A percentile compares a stretch with the other conserved stretches of the same genome.
These are phyloP conservation scores for sorghum (Sorghum bicolor) DNA, from an alignment of 176 grass and related monocot species.

Conservation along the genomic window Sorghum_bicolor_NCBIv3 NC_012873.2:61019501-61020000, in stretches of 20 bases:
- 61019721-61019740: too few species aligned
- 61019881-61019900: neutral
- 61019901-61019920: neutral
- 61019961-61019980: neutral
- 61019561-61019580: neutral
- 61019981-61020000: neutral
- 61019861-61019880: neutral
- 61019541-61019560: neutral
- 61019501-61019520: slow-evolving; percentile 44
- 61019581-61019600: slow-evolving; percentile 9
- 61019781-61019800: neutral
- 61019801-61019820: neutral
- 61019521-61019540: slow-evolving; percentile 46
- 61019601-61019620: neutral
- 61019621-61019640: neutral
- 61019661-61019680: neutral
- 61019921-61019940: neutral
- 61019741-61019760: too few species aligned
- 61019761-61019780: too few species aligned
- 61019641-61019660: neutral
- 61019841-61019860: neutral
- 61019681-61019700: neutral
- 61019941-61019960: neutral
- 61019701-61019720: neutral
- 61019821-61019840: neutral